A percentile compares a stretch with the other conserved stretches of the same genome.
These are phyloP conservation scores for Colletotrichum sp. DNA, from an alignment of 2,329 filamentous ascomycete genomes.

Conservation along the genomic window DNA sequence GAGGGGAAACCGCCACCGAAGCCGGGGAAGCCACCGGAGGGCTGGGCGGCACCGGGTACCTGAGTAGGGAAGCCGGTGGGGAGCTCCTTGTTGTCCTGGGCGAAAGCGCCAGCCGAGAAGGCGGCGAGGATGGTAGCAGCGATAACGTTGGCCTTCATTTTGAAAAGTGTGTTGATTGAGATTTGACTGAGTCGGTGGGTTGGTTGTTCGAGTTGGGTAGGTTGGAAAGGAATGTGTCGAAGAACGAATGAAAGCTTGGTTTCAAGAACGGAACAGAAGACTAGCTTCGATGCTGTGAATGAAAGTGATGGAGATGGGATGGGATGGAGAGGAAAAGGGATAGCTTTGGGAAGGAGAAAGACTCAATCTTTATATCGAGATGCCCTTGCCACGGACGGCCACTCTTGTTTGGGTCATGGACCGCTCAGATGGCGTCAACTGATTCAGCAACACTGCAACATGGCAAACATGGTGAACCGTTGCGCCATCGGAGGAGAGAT, in stretches of 20 bases:
- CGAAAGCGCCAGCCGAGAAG: slow-evolving; percentile 10
- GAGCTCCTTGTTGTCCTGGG: not conserved
- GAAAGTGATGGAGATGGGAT: slow-evolving; percentile 11
- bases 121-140: slow-evolving; percentile 13
- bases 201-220: not conserved
- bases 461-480: not conserved
- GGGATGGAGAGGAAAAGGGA: not conserved
- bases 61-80: slow-evolving; percentile 4
- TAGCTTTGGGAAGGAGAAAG: not conserved
- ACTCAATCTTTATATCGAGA: slow-evolving; percentile 4
- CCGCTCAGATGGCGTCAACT: slow-evolving; percentile 1
- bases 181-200: not conserved
- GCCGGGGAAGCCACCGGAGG: slow-evolving; percentile 7
- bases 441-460: not conserved
- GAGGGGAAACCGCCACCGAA: not conserved
- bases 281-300: slow-evolving; percentile 17
- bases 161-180: not conserved
- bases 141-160: slow-evolving; percentile 18
- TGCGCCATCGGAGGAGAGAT: slow-evolving; percentile 11
- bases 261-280: slow-evolving; percentile 19
- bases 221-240: not conserved
- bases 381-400: not conserved
- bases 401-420: not conserved
- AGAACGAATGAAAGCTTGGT: not conserved
- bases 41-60: slow-evolving; percentile 7